Evolutionary conservation across 192 early-diverging fungal species (phyloP).

Genomic region (Gaertneriomyces sp.): DNA sequence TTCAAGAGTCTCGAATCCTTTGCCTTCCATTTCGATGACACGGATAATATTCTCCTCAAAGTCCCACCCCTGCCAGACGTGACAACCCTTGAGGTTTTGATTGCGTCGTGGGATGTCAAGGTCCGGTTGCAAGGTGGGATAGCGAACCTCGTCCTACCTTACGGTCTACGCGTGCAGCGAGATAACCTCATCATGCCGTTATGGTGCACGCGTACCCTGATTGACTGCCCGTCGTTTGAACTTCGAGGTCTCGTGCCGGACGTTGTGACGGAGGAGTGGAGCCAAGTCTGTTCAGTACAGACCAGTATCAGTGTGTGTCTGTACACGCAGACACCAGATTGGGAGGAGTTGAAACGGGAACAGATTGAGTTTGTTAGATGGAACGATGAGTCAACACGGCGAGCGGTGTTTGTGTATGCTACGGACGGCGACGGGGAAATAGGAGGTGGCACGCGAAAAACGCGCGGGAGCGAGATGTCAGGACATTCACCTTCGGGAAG

Average conservation of each 20-base stretch:
- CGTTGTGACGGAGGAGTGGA: slow-evolving; percentile 36
- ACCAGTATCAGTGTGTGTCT: slow-evolving; percentile 57
- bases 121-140: slow-evolving; percentile 54
- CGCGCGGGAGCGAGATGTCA: too few species aligned
- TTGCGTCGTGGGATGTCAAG: slow-evolving; percentile 57
- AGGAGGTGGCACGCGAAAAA: too few species aligned
- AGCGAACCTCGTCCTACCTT: slow-evolving; percentile 47
- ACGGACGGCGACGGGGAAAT: not conserved
- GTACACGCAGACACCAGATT: slow-evolving; percentile 50
- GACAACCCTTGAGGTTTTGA: slow-evolving; percentile 53
- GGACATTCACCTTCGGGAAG: too few species aligned
- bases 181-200: slow-evolving; percentile 61
- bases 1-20: slow-evolving; percentile 55
- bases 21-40: slow-evolving; percentile 60
- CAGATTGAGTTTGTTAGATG: slow-evolving; percentile 59
- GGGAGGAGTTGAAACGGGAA: slow-evolving; percentile 42
- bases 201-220: slow-evolving; percentile 49
- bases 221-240: slow-evolving; percentile 48
- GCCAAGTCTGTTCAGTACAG: slow-evolving; percentile 62
- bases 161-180: slow-evolving; percentile 62
- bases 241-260: too few species aligned
- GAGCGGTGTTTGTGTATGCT: slow-evolving; percentile 55
- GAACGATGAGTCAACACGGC: slow-evolving; percentile 60
- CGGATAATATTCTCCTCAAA: slow-evolving; percentile 60
- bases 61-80: slow-evolving; percentile 51